phyloP scores from a whole-genome alignment of 768 basidiomycete species.

The Boletus rubropictus region DNA sequence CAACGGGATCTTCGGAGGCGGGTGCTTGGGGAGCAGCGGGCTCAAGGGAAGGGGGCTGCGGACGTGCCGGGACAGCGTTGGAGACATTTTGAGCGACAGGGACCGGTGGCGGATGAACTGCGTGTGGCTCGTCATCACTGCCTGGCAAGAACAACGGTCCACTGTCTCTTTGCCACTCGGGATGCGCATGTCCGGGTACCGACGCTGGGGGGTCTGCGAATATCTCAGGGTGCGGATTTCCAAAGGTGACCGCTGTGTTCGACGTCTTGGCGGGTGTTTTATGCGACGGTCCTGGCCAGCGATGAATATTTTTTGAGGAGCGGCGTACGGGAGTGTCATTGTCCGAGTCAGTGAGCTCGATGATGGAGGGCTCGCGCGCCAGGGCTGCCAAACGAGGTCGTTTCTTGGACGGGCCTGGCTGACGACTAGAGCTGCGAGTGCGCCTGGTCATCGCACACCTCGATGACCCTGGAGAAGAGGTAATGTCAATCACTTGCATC shows the following conservation, averaged over 20 bases:
- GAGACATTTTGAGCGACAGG: not conserved
- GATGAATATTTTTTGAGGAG: not conserved
- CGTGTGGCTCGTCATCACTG: slow-evolving; percentile 30
- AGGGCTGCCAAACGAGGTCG: slow-evolving; percentile 1
- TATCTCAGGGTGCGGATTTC: slow-evolving; percentile 8
- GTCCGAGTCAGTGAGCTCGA: slow-evolving; percentile 52
- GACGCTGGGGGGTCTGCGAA: slow-evolving; percentile 7
- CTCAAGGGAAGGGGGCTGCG: not conserved
- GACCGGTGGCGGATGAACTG: not conserved
- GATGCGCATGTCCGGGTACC: slow-evolving; percentile 6
- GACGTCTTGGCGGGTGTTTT: slow-evolving; percentile 7
- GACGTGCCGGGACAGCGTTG: not conserved
- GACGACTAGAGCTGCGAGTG: slow-evolving; percentile 19
- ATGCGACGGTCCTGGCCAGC: slow-evolving; percentile 1
- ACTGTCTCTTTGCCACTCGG: not conserved
- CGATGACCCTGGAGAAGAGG: slow-evolving; percentile 25
- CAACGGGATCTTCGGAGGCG: slow-evolving; percentile 18
- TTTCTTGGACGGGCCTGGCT: slow-evolving; percentile 17
- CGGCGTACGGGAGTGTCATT: slow-evolving; percentile 24
- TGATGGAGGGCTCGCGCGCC: slow-evolving; percentile 18
- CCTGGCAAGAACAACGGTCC: slow-evolving; percentile 36
- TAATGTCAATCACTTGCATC: slow-evolving; percentile 24
- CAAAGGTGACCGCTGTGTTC: slow-evolving; percentile 2
- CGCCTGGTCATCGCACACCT: slow-evolving; percentile 6
- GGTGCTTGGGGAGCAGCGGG: slow-evolving; percentile 7